Percentiles rank a stretch among this genome's conserved stretches.
phyloP scores from a whole-genome alignment of 2,329 filamentous ascomycete species.

The Epicoccum sorghinum region DNA sequence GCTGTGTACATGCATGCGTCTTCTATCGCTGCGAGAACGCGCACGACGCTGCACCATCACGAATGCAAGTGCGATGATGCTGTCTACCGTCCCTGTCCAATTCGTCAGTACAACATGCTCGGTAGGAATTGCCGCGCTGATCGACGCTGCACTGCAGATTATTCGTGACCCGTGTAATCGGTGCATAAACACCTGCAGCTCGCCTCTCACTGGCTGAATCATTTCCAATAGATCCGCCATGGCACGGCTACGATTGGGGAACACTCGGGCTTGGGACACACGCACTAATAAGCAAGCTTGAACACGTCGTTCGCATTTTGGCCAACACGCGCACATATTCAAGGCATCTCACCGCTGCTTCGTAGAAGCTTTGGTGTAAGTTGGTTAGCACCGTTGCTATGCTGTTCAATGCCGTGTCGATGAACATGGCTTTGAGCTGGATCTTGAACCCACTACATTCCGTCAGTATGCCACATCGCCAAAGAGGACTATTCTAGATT shows the following conservation, averaged over 20 bases:
- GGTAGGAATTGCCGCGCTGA: slow-evolving; percentile 19
- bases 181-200: slow-evolving; percentile 11
- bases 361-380: slow-evolving; percentile 73
- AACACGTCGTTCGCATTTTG: slow-evolving; percentile 60
- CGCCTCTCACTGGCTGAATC: slow-evolving; percentile 18
- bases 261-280: slow-evolving; percentile 18
- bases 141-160: slow-evolving; percentile 24
- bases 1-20: slow-evolving; percentile 46
- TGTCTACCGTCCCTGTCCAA: slow-evolving; percentile 65
- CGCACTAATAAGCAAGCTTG: slow-evolving; percentile 65
- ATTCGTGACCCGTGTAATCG: slow-evolving; percentile 21
- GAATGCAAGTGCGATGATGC: slow-evolving; percentile 69
- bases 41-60: slow-evolving; percentile 65
- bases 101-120: slow-evolving; percentile 24
- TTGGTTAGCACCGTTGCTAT: slow-evolving; percentile 72
- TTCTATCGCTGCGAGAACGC: slow-evolving; percentile 46
- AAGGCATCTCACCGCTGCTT: slow-evolving; percentile 77
- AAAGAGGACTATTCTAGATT: background rate
- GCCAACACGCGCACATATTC: slow-evolving; percentile 67
- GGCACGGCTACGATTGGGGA: slow-evolving; percentile 14
- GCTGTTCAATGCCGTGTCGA: slow-evolving; percentile 80
- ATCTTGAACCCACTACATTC: slow-evolving; percentile 71
- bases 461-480: slow-evolving; percentile 10
- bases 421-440: slow-evolving; percentile 83
- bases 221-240: slow-evolving; percentile 9